Conservation (phyloP, 768 basidiomycete genomes). For the Termitomyces sp. region DNA sequence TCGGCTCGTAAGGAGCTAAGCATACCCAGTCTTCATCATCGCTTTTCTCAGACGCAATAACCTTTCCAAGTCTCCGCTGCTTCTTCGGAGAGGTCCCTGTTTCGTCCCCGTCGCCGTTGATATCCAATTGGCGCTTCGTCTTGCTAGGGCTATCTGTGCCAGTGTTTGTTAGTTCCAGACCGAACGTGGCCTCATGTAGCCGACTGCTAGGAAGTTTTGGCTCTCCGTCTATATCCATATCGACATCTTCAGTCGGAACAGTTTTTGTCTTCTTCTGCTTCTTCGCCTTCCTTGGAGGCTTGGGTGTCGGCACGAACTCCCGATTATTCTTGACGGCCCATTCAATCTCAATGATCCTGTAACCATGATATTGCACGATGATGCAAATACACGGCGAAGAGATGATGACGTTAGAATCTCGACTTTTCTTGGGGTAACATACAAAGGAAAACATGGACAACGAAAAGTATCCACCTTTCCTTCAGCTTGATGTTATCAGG, state of each 20-base stretch:
- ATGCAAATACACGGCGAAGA: slow-evolving; percentile 17
- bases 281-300: slow-evolving; percentile 34
- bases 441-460: slow-evolving; percentile 60
- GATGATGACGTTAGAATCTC: slow-evolving; percentile 38
- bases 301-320: slow-evolving; percentile 55
- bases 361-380: slow-evolving; percentile 21
- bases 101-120: slow-evolving; percentile 19
- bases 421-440: slow-evolving; percentile 36
- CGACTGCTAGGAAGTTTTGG: slow-evolving; percentile 5
- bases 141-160: slow-evolving; percentile 27
- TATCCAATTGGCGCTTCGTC: slow-evolving; percentile 30
- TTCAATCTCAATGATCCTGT: slow-evolving; percentile 79
- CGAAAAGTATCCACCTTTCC: slow-evolving; percentile 82
- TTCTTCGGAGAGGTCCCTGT: slow-evolving; percentile 27
- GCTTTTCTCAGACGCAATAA: slow-evolving; percentile 14
- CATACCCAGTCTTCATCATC: slow-evolving; percentile 29
- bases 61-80: slow-evolving; percentile 21
- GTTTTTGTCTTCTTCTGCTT: slow-evolving; percentile 26
- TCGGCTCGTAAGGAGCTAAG: slow-evolving; percentile 15
- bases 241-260: slow-evolving; percentile 20
- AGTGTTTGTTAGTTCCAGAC: slow-evolving; percentile 38
- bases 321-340: slow-evolving; percentile 65
- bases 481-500: slow-evolving; percentile 83
- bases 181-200: slow-evolving; percentile 26
- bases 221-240: slow-evolving; percentile 22